Evolutionary conservation across 495 filamentous ascomycete genomes (phyloP), one percentile per base, ranked within the genome.

Genomic region (Talaromyces liani): DNA sequence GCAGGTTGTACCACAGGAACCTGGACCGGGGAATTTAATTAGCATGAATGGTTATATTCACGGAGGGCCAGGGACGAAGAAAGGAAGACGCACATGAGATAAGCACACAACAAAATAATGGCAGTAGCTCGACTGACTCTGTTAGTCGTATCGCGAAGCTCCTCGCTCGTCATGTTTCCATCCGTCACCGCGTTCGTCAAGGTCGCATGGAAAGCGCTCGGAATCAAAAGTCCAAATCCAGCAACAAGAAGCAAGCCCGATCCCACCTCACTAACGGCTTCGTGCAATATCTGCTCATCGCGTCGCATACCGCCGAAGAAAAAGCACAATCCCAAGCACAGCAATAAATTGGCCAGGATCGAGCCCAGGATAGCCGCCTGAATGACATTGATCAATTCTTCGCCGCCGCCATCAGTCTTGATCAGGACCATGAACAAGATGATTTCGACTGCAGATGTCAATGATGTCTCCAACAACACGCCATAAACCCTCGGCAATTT

Each of bases 281-380:
- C 87, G 68, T 89, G 84, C 70, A 95, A 95, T 1, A 77, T 76
- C 63, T 89, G 86, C 69, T 85, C 82, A 5, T 87, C 75, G 10
- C 83, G 83, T 56, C 80, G 77, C 10, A 95, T 62, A 2, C 92
- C 92, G 27, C 89, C 90, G 58, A 85, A 83, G 64, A 93, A 83
- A 77, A 95, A 94, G 69, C 88, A 92, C 34, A 87, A 70, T 0
- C 91, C 91, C 56, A 93, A 69, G 67, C 91, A 94, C 1, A 91
- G 77, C 27, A 90, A 72, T 69, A 92, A 78, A 64, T 92, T 94
- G 4, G 91, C 91, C 47, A 95, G 70, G 31, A 94, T 88, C 2
- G 87, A 91, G 29, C 91, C 91, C 4, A 94, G 77, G 63, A 94
- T 92, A 2, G 91, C 91, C 25, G 90, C 89, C 69, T 89, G 84